Conservation (phyloP, 1,139 yeast genomes). For the Hansenula sp. region DNA sequence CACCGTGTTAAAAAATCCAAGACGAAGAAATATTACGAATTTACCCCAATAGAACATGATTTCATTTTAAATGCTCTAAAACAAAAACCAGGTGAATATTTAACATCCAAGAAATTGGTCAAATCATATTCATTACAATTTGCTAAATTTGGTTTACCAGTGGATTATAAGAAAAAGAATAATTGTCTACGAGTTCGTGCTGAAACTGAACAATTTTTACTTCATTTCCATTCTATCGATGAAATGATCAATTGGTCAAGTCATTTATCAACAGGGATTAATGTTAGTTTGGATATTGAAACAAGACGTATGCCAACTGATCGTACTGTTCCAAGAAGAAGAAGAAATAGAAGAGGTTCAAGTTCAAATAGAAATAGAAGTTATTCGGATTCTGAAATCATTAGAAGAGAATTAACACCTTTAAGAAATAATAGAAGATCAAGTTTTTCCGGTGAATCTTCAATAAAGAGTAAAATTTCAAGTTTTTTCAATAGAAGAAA, state of each 20-base stretch:
- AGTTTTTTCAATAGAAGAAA: slow-evolving; percentile 13
- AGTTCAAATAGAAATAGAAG: slow-evolving; percentile 21
- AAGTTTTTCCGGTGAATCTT: slow-evolving; percentile 12
- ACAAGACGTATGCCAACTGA: slow-evolving; percentile 61
- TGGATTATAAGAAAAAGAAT: slow-evolving; percentile 45
- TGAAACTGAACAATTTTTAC: slow-evolving; percentile 64
- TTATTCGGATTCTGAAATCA: slow-evolving; percentile 18
- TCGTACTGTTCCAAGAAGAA: slow-evolving; percentile 70
- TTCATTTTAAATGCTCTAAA: slow-evolving; percentile 25
- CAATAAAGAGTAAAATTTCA: slow-evolving; percentile 12
- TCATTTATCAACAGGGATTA: slow-evolving; percentile 56
- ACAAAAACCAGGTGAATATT: slow-evolving; percentile 24
- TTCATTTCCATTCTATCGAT: slow-evolving; percentile 51
- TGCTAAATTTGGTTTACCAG: slow-evolving; percentile 66
- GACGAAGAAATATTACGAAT: slow-evolving; percentile 17
- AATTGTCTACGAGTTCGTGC: slow-evolving; percentile 55
- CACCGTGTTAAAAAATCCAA: slow-evolving; percentile 13
- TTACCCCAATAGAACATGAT: slow-evolving; percentile 27
- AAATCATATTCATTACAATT: slow-evolving; percentile 67
- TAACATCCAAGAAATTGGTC: slow-evolving; percentile 32
- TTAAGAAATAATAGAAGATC: slow-evolving; percentile 14
- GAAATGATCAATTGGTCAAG: slow-evolving; percentile 66
- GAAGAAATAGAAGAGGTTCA: slow-evolving; percentile 37
- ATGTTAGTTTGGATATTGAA: slow-evolving; percentile 57
- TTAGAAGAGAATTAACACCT: slow-evolving; percentile 21